Evolutionary conservation across 257 asterid species (phyloP).

Genomic region (Nicotiana noctiflora): DNA sequence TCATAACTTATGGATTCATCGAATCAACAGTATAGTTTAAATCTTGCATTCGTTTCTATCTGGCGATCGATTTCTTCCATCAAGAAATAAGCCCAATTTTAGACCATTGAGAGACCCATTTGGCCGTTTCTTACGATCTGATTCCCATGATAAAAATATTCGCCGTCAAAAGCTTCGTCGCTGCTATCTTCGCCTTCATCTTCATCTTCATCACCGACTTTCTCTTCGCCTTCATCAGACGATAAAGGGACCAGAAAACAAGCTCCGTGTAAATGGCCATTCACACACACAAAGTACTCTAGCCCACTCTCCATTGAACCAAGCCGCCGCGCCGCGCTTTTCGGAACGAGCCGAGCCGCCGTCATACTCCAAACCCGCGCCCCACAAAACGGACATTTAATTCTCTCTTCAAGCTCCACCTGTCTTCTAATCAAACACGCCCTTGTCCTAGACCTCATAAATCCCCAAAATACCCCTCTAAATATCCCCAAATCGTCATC

Average conservation of each 20-base stretch:
- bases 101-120: background rate
- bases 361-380: conserved; percentile 87
- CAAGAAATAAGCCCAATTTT: background rate
- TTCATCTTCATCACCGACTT: background rate
- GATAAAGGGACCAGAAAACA: conserved; percentile 75
- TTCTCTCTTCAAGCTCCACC: conserved; percentile 42
- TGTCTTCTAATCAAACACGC: conserved; percentile 46
- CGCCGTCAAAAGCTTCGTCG: background rate
- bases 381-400: conserved; percentile 70
- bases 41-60: too few species aligned
- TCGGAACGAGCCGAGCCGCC: conserved; percentile 63
- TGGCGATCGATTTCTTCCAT: too few species aligned
- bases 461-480: conserved; percentile 70
- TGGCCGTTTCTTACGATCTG: background rate
- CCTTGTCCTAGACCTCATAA: conserved; percentile 59
- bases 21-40: too few species aligned
- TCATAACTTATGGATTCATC: too few species aligned
- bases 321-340: conserved; percentile 58
- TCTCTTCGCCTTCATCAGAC: conserved; percentile 31
- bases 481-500: conserved; percentile 52
- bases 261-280: conserved; percentile 74
- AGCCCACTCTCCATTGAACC: conserved; percentile 56
- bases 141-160: background rate
- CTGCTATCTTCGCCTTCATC: background rate
- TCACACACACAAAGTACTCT: conserved; percentile 79